Evolutionary conservation across 2,329 filamentous ascomycete species (phyloP), one percentile per base, ranked within the genome.

Genomic region (Helotiales sp.): DNA sequence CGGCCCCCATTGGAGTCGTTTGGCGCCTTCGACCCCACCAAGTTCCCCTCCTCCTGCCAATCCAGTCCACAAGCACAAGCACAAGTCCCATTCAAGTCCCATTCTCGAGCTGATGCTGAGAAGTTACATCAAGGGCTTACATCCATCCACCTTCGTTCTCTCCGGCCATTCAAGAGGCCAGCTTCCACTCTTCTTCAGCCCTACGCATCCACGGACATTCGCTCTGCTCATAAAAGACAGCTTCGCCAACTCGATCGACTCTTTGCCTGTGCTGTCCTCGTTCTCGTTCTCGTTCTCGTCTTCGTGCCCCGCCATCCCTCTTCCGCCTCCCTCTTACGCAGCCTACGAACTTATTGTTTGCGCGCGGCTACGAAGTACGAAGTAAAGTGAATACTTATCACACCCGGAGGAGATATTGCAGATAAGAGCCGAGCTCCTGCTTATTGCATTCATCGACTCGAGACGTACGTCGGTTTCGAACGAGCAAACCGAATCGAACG

Each of bases 81-180:
- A 28, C 22, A 52, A 52, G 47, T 32, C 24, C n/a, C 47, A 6
- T 26, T 50, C 10, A n/a, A n/a, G n/a, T 43, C 40, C 24, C 13
- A 8, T 34, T 11, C 30, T 57, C 20, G 10, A 37, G 54, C 30
- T 57, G 54, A 24, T 57, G 32, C 54, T 57, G 54, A 63, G 49
- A 65, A 64, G 61, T 63, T 61, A 66, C 54, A 55, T 61, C 62
- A 67, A 70, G 60, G 68, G 65, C 68, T 70, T 63, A 70, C 68
- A 32, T 32, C 40, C 32, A 57, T 40, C 47, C 43, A n/a, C n/a
- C 26, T 45, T 30, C 37, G 32, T 57, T 47, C 54, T 37, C 61
- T 59, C 43, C 63, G 65, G 61, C 49, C 60, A 58, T 34, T 62
- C 58, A 52, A 65, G 49, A 66, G 63, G 65, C 65, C 68, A 70